phyloP scores from a whole-genome alignment of 306 rosid genomes.

The Delonix regia region DNA sequence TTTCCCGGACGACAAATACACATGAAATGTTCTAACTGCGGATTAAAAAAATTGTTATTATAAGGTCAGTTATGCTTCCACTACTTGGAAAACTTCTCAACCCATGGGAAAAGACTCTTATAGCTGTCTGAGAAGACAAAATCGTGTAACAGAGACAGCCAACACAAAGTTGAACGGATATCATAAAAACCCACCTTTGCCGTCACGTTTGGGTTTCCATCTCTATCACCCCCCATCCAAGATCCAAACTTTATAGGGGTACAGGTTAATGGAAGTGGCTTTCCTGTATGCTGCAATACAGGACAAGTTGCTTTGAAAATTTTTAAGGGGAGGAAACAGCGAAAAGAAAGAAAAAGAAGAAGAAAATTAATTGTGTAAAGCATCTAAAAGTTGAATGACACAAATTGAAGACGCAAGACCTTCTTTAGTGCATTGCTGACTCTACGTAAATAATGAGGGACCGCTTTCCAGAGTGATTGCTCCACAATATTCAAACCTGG shows the following conservation, averaged over 20 bases:
- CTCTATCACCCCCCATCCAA: constrained; percentile 99
- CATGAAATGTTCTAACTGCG: constrained; percentile 1
- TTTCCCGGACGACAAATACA: constrained; percentile 5
- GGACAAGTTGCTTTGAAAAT: constrained; percentile 18
- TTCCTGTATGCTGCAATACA: constrained; percentile 79
- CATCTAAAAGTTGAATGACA: constrained; percentile 33
- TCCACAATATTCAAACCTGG: constrained; percentile 93
- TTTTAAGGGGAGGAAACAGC: background rate
- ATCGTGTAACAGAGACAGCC: constrained; percentile 11
- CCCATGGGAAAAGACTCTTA: constrained; percentile 18
- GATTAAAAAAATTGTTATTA: constrained; percentile 3
- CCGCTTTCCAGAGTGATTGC: constrained; percentile 96
- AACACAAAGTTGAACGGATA: constrained; percentile 22
- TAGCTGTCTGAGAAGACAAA: constrained; percentile 18
- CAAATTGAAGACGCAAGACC: constrained; percentile 49
- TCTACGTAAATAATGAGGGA: constrained; percentile 93
- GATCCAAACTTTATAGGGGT: constrained; percentile 95
- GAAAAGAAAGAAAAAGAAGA: background rate
- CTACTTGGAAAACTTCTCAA: constrained; percentile 24
- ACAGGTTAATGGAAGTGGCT: constrained; percentile 89
- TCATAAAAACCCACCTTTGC: constrained; percentile 64
- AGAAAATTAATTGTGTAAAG: background rate
- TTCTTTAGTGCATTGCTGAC: constrained; percentile 95
- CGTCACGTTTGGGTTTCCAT: constrained; percentile 96
- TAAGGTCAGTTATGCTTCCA: constrained; percentile 9